phyloP scores from a whole-genome alignment of 2,329 filamentous ascomycete species.

The Lecanosticta acicola region DNA sequence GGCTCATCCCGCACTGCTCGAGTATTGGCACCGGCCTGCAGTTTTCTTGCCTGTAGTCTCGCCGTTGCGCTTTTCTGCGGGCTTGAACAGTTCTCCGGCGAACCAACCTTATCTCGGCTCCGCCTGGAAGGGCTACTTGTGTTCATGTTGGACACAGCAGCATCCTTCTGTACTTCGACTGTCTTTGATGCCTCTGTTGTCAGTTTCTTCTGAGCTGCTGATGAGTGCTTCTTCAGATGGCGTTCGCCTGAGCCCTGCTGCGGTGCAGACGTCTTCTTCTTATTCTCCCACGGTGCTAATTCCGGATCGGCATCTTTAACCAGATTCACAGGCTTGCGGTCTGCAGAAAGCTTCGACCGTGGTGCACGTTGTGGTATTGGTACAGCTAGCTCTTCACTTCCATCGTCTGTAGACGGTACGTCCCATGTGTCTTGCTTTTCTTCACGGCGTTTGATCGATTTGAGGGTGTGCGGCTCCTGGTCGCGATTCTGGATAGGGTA shows the following conservation, averaged over 20 bases:
- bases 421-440: conserved; percentile 37
- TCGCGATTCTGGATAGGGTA: conserved; percentile 15
- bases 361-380: conserved; percentile 16
- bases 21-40: conserved; percentile 1
- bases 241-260: not conserved
- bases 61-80: conserved; percentile 19
- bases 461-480: conserved; percentile 4
- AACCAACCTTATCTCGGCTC: not conserved
- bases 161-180: not conserved
- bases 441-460: conserved; percentile 9
- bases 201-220: conserved; percentile 5
- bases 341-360: conserved; percentile 9
- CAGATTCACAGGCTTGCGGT: conserved; percentile 12
- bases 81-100: conserved; percentile 5
- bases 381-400: conserved; percentile 5
- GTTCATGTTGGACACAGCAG: not conserved
- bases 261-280: conserved; percentile 1
- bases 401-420: conserved; percentile 36
- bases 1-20: too few species aligned
- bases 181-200: conserved; percentile 1
- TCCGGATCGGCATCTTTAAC: conserved; percentile 1
- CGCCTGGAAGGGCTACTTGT: not conserved
- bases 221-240: not conserved
- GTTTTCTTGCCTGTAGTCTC: conserved; percentile 20
- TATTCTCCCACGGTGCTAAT: conserved; percentile 28